Percentiles rank a stretch among this genome's conserved stretches.
These are phyloP conservation scores for Aurinia saxatilis DNA, from an alignment of 345 rosid species.

Conservation along the genomic window DNA sequence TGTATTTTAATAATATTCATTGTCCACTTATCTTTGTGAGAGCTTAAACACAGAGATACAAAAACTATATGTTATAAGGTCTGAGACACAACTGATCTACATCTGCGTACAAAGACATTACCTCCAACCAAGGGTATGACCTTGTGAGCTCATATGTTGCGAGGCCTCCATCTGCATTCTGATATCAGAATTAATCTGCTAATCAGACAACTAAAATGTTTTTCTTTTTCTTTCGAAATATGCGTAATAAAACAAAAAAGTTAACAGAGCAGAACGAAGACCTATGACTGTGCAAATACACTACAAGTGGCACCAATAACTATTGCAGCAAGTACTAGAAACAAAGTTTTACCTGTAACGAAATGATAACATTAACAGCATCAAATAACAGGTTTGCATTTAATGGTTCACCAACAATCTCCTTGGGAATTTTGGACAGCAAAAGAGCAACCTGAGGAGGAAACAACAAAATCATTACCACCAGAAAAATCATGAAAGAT, in stretches of 20 bases:
- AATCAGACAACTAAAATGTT: slow-evolving; percentile 1
- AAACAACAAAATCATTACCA: slow-evolving; percentile 17
- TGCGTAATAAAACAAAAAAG: not conserved
- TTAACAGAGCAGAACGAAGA: not conserved
- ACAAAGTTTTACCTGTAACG: slow-evolving; percentile 59
- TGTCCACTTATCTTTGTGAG: not conserved
- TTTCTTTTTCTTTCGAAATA: not conserved
- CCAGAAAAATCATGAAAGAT: not conserved
- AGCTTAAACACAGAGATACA: not conserved
- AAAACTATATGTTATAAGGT: not conserved
- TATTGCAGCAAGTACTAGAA: slow-evolving; percentile 2
- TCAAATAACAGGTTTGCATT: slow-evolving; percentile 56
- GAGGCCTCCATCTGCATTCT: slow-evolving; percentile 78
- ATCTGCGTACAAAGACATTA: slow-evolving; percentile 23
- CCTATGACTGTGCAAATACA: not conserved
- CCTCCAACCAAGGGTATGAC: slow-evolving; percentile 93
- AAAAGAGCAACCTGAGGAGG: slow-evolving; percentile 58
- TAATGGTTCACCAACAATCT: slow-evolving; percentile 74
- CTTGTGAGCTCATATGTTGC: slow-evolving; percentile 94
- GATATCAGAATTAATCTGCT: slow-evolving; percentile 20
- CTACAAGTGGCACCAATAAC: not conserved
- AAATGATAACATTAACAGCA: slow-evolving; percentile 83
- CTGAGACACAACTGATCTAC: not conserved
- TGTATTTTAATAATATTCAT: not conserved
- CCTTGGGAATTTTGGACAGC: slow-evolving; percentile 62